Evolutionary conservation across 306 rosid genomes (phyloP).

Genomic region (Pterocarpus macrocarpus): DNA sequence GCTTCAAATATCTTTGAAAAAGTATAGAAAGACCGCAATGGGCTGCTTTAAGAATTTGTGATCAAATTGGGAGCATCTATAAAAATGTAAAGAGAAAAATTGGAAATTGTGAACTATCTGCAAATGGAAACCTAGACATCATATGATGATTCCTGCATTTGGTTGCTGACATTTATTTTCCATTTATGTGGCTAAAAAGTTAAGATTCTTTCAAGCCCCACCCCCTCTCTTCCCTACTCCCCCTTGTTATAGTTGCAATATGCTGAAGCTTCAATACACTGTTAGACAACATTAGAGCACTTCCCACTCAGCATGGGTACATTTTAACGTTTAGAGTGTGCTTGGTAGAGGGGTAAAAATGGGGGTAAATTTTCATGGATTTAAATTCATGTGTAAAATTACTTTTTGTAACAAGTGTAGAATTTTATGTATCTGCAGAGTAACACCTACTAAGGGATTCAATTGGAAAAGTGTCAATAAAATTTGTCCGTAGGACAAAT

Average conservation of each 20-base stretch:
- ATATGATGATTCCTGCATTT: background rate
- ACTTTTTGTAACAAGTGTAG: background rate
- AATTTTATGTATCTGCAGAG: background rate
- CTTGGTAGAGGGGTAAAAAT: too few relatives aligned
- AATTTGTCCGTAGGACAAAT: background rate
- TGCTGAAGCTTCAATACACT: background rate
- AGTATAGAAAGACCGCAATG: background rate
- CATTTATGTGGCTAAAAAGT: background rate
- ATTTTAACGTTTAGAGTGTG: too few relatives aligned
- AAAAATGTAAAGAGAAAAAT: background rate
- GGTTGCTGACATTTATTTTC: slow-evolving; percentile 8
- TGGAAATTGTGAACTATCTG: slow-evolving; percentile 18
- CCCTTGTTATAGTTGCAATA: background rate
- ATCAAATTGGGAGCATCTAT: slow-evolving; percentile 11
- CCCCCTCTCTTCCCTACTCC: background rate
- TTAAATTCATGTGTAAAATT: background rate
- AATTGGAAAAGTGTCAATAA: background rate
- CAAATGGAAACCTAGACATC: background rate
- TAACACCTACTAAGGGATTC: background rate
- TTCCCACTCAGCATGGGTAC: too few relatives aligned
- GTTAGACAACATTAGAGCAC: slow-evolving; percentile 6
- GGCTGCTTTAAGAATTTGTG: slow-evolving; percentile 1
- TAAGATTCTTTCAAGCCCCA: background rate
- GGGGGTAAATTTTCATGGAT: too few relatives aligned
- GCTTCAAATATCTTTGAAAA: slow-evolving; percentile 8